A percentile compares a stretch with the other conserved stretches of the same genome.
Conservation (phyloP, 2,329 filamentous ascomycete genomes). For the Clonostachys solani region DNA sequence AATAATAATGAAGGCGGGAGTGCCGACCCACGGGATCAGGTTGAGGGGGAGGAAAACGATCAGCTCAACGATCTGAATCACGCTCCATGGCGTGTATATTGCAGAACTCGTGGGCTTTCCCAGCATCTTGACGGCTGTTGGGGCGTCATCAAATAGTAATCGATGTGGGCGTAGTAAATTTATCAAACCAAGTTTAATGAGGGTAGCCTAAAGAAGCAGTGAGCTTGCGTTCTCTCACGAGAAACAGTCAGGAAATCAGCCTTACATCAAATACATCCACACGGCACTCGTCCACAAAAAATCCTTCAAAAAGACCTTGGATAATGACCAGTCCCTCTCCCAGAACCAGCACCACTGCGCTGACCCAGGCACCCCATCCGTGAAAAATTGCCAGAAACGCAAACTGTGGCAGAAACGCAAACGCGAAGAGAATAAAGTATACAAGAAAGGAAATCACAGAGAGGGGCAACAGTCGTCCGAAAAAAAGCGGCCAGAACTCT, state of each 20-base stretch:
- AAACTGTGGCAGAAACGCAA: slow-evolving; percentile 84
- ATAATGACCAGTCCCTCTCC: slow-evolving; percentile 74
- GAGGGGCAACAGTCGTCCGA: slow-evolving; percentile 73
- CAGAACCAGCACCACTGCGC: slow-evolving; percentile 81
- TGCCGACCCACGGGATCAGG: slow-evolving; percentile 78
- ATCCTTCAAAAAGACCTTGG: slow-evolving; percentile 67
- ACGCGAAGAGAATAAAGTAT: slow-evolving; percentile 81
- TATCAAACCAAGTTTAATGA: slow-evolving; percentile 69
- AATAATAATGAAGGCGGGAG: slow-evolving; percentile 79
- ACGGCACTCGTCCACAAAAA: slow-evolving; percentile 74
- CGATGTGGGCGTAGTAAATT: slow-evolving; percentile 65
- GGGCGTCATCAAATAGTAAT: slow-evolving; percentile 61
- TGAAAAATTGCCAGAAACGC: slow-evolving; percentile 89
- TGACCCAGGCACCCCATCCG: slow-evolving; percentile 82
- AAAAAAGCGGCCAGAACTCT: slow-evolving; percentile 79
- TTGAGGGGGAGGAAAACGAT: slow-evolving; percentile 78
- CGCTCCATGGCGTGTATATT: slow-evolving; percentile 82
- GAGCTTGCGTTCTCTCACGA: slow-evolving; percentile 1
- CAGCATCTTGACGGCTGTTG: slow-evolving; percentile 72
- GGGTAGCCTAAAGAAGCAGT: slow-evolving; percentile 46
- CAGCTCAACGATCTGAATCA: slow-evolving; percentile 87
- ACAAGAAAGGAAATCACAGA: slow-evolving; percentile 79
- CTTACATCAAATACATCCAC: slow-evolving; percentile 82
- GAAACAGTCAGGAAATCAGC: neutral
- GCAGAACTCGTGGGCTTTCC: slow-evolving; percentile 76